These are phyloP conservation scores for Aspergillus phoenicis DNA, from an alignment of 2,329 filamentous ascomycete genomes.

Conservation along the genomic window DNA sequence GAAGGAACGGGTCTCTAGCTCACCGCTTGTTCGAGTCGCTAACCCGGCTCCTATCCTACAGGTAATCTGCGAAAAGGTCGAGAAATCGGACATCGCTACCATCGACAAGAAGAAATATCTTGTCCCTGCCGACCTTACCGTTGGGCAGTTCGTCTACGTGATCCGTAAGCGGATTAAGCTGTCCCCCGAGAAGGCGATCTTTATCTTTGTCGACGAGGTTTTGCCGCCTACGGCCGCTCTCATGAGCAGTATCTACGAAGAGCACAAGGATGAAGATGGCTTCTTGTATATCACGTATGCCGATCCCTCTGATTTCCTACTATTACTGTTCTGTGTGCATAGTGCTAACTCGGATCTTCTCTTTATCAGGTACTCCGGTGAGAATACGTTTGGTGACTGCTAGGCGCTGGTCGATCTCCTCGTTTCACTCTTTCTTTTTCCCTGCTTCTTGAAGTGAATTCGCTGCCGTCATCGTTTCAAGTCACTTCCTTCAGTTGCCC, in stretches of 20 bases:
- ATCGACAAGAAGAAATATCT: conserved; percentile 99
- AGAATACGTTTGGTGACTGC: conserved; percentile 87
- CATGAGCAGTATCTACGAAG: conserved; percentile 99
- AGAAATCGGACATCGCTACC: conserved; percentile 98
- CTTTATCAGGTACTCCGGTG: conserved; percentile 76
- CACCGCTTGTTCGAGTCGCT: conserved; percentile 38
- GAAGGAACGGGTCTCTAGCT: conserved; percentile 12
- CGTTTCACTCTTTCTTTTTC: not conserved
- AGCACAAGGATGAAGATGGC: conserved; percentile 88
- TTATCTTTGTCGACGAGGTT: conserved; percentile 99
- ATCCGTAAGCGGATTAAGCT: conserved; percentile 99
- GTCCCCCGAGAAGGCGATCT: conserved; percentile 98
- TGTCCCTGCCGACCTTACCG: conserved; percentile 93
- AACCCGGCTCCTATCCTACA: conserved; percentile 45
- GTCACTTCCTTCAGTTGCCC: conserved; percentile 13
- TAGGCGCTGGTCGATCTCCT: conserved; percentile 16
- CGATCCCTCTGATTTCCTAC: conserved; percentile 1
- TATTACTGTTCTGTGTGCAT: not conserved
- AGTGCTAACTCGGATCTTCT: not conserved
- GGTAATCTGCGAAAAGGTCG: conserved; percentile 99
- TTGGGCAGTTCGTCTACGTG: conserved; percentile 99
- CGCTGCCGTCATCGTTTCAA: not conserved
- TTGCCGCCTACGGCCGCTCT: conserved; percentile 93
- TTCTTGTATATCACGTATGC: conserved; percentile 96
- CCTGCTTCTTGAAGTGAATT: not conserved